phyloP scores from a whole-genome alignment of 2,329 filamentous ascomycete genomes.

The Colletotrichum sidae region DNA sequence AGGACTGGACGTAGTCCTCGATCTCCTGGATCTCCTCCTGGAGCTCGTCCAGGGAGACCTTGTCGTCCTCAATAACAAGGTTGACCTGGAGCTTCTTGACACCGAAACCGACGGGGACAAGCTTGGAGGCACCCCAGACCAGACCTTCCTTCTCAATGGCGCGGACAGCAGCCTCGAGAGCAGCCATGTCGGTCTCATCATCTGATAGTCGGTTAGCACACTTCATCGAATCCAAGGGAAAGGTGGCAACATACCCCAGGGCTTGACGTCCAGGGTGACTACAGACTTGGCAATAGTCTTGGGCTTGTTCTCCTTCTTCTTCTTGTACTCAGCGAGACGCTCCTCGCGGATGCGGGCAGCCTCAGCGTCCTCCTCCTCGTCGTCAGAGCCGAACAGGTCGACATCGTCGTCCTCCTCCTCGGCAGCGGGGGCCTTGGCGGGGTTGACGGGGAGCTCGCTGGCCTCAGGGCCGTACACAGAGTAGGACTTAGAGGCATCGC shows the following conservation, averaged over 20 bases:
- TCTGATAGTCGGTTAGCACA: conserved; percentile 60
- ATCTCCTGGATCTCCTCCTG: conserved; percentile 84
- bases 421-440: conserved; percentile 81
- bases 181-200: conserved; percentile 92
- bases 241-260: conserved; percentile 82
- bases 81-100: conserved; percentile 99
- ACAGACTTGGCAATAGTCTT: conserved; percentile 97
- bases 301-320: conserved; percentile 95
- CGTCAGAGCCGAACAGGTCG: conserved; percentile 93
- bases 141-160: conserved; percentile 92
- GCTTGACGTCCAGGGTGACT: conserved; percentile 96
- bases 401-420: conserved; percentile 84
- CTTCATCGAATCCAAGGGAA: neutral
- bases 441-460: conserved; percentile 82
- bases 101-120: conserved; percentile 93
- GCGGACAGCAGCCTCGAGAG: conserved; percentile 84
- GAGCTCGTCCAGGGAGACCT: conserved; percentile 88
- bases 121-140: conserved; percentile 92
- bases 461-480: conserved; percentile 92
- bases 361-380: conserved; percentile 94
- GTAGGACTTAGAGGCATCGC: conserved; percentile 89
- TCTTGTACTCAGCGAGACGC: conserved; percentile 91
- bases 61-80: conserved; percentile 97
- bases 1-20: conserved; percentile 97
- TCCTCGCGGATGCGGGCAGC: conserved; percentile 86